A percentile compares a stretch with the other conserved stretches of the same genome.
Conservation (phyloP, 2,329 filamentous ascomycete species). For the Colletotrichum eleusines region DNA sequence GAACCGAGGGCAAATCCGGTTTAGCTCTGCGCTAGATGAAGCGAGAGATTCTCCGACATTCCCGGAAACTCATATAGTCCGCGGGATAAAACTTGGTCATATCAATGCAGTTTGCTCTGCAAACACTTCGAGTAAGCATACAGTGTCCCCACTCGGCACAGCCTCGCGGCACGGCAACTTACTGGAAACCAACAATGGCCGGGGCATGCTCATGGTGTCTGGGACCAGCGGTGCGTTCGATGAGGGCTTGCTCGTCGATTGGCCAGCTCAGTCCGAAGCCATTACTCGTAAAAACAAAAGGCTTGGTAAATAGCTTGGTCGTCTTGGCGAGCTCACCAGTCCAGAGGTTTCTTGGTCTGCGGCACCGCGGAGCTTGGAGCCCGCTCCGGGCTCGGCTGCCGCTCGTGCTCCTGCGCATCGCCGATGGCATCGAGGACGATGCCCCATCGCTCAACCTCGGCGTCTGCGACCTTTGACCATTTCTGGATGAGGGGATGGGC, state of each 20-base stretch:
- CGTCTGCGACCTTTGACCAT: constrained; percentile 63
- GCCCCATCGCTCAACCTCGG: constrained; percentile 50
- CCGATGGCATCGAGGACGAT: constrained; percentile 49
- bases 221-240: background rate
- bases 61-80: constrained; percentile 9
- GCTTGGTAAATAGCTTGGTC: constrained; percentile 1
- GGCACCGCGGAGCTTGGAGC: constrained; percentile 44
- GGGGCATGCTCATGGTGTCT: constrained; percentile 3
- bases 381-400: constrained; percentile 46
- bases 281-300: background rate
- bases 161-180: constrained; percentile 20
- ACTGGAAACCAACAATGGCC: constrained; percentile 24
- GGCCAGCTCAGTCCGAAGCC: constrained; percentile 6
- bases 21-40: constrained; percentile 28
- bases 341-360: constrained; percentile 50
- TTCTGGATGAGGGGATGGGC: constrained; percentile 75
- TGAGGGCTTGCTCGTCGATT: background rate
- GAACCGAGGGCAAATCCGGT: constrained; percentile 13
- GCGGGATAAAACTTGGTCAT: constrained; percentile 18
- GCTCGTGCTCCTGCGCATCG: constrained; percentile 50
- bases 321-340: constrained; percentile 50
- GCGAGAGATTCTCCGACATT: constrained; percentile 17
- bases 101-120: constrained; percentile 33
- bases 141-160: constrained; percentile 6
- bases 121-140: constrained; percentile 15